phyloP scores from a whole-genome alignment of 1,139 yeast species.

The Lodderomyces elongisporus region DNA sequence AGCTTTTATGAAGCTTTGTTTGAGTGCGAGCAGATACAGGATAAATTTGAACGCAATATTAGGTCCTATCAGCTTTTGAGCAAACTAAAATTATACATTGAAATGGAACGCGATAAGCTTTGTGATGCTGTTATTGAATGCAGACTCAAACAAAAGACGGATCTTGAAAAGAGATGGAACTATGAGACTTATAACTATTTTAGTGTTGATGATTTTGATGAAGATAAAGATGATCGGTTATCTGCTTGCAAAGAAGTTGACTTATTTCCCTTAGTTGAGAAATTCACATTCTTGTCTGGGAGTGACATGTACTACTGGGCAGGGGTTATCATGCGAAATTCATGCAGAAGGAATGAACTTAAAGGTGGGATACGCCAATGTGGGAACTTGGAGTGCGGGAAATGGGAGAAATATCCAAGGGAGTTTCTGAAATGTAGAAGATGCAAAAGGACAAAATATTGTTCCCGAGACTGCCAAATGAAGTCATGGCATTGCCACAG shows the following conservation, averaged over 20 bases:
- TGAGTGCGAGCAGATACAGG: constrained; percentile 31
- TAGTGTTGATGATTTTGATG: constrained; percentile 44
- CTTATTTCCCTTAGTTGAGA: constrained; percentile 85
- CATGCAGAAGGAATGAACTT: constrained; percentile 83
- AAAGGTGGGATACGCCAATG: constrained; percentile 93
- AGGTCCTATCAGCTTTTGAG: constrained; percentile 36
- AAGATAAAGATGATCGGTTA: constrained; percentile 46
- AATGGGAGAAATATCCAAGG: constrained; percentile 86
- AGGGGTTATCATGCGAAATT: constrained; percentile 92
- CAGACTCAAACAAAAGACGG: constrained; percentile 29
- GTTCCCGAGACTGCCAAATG: constrained; percentile 88
- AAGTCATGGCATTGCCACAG: constrained; percentile 90
- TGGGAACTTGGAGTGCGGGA: constrained; percentile 91
- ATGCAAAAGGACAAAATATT: constrained; percentile 91
- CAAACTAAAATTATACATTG: constrained; percentile 28
- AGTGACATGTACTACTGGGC: constrained; percentile 94
- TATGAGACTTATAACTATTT: constrained; percentile 59
- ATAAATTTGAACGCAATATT: constrained; percentile 38
- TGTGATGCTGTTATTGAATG: constrained; percentile 29
- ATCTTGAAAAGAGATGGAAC: constrained; percentile 35
- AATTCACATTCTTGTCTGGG: constrained; percentile 70
- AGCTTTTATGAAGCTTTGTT: constrained; percentile 32
- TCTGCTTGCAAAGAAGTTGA: constrained; percentile 56
- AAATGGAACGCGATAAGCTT: constrained; percentile 30
- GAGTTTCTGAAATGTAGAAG: constrained; percentile 94